These are phyloP conservation scores for Chlamydomonas reinhardtii DNA, from an alignment of 163 green algal genomes.

Conservation along the genomic window DNA sequence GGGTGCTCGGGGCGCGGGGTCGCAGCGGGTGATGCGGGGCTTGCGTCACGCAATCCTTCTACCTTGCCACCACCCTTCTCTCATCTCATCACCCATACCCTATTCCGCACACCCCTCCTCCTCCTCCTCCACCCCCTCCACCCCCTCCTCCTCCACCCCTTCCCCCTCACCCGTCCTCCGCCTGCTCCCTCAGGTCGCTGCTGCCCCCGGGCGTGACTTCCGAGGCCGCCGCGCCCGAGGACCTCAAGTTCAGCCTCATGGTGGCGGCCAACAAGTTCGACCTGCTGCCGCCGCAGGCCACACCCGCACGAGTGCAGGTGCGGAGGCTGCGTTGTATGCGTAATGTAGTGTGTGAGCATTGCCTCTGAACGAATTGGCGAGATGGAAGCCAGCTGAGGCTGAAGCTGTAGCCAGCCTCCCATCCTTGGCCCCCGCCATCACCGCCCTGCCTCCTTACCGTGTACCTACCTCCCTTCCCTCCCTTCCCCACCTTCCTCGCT, in stretches of 20 bases:
- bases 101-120: too few species aligned
- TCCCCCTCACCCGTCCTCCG: background rate
- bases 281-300: constrained; percentile 78
- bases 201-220: constrained; percentile 36
- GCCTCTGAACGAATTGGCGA: background rate
- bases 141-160: background rate
- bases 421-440: too few species aligned
- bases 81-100: too few species aligned
- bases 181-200: constrained; percentile 31
- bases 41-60: too few species aligned
- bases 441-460: too few species aligned
- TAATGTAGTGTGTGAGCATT: background rate
- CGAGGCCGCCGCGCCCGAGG: constrained; percentile 7
- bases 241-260: constrained; percentile 79
- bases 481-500: background rate
- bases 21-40: too few species aligned
- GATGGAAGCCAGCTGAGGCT: too few species aligned
- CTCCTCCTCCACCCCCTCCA: too few species aligned
- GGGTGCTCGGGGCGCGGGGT: too few species aligned
- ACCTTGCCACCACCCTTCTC: too few species aligned
- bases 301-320: constrained; percentile 28
- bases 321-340: background rate
- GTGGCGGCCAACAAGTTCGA: constrained; percentile 96
- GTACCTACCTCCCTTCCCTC: background rate
- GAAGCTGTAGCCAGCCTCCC: too few species aligned